Evolutionary conservation across 75 land plant species (phyloP).

Genomic region (Azolla pinnata): DNA sequence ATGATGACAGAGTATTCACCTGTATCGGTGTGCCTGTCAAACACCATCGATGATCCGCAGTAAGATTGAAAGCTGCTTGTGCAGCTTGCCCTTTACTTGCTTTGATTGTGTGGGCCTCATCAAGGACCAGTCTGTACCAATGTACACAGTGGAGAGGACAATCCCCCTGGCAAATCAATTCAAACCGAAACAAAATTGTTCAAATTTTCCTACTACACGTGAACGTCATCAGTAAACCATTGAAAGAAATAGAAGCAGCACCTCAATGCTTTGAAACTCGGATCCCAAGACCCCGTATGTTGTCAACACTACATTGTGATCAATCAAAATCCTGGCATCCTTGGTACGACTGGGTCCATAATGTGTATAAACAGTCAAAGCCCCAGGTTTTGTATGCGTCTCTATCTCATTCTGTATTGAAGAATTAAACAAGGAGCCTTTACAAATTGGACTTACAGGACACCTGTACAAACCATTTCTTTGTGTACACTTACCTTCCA

Average conservation of each 20-base stretch:
- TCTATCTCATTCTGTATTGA: slow-evolving; percentile 62
- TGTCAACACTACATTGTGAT: slow-evolving; percentile 68
- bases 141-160: slow-evolving; percentile 58
- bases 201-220: background rate
- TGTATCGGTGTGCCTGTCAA: slow-evolving; percentile 90
- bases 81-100: slow-evolving; percentile 40
- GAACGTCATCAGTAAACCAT: background rate
- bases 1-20: slow-evolving; percentile 27
- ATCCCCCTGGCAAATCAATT: slow-evolving; percentile 13
- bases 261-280: slow-evolving; percentile 22
- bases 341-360: slow-evolving; percentile 49
- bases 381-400: slow-evolving; percentile 45
- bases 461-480: background rate
- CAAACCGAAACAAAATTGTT: background rate
- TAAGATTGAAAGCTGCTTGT: slow-evolving; percentile 53
- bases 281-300: slow-evolving; percentile 67
- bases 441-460: background rate
- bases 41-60: slow-evolving; percentile 75
- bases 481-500: slow-evolving; percentile 54
- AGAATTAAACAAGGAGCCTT: background rate
- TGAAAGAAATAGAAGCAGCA: background rate
- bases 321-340: slow-evolving; percentile 31
- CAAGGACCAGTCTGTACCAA: slow-evolving; percentile 81
- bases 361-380: slow-evolving; percentile 64
- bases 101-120: slow-evolving; percentile 90